Evolutionary conservation across 2,329 filamentous ascomycete genomes (phyloP).

Genomic region (Rachicladosporium sp.): DNA sequence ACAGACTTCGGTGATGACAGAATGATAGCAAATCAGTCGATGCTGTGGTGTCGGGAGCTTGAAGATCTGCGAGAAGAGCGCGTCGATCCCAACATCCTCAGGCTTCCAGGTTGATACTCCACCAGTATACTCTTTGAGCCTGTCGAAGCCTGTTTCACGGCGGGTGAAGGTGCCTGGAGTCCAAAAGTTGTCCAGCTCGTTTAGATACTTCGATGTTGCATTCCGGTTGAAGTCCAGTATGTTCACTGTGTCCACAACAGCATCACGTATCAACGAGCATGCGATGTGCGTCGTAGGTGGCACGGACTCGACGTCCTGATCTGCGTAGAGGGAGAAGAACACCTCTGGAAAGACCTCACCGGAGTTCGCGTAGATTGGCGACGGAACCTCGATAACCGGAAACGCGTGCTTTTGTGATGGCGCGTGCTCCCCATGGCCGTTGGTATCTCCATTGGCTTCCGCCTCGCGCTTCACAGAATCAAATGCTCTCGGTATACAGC

Average conservation of each 20-base stretch:
- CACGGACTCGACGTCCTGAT: slow-evolving; percentile 75
- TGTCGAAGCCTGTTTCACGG: slow-evolving; percentile 83
- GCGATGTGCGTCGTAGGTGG: slow-evolving; percentile 65
- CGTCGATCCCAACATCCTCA: slow-evolving; percentile 93
- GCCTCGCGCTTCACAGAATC: slow-evolving; percentile 19
- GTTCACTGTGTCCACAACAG: slow-evolving; percentile 84
- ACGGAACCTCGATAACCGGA: slow-evolving; percentile 63
- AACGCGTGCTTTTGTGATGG: slow-evolving; percentile 54
- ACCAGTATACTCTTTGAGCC: slow-evolving; percentile 55
- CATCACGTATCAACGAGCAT: slow-evolving; percentile 72
- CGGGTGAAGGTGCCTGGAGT: slow-evolving; percentile 82
- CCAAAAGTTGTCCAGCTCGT: slow-evolving; percentile 93
- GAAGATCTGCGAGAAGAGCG: slow-evolving; percentile 90
- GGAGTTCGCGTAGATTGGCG: slow-evolving; percentile 60
- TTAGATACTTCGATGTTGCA: slow-evolving; percentile 72
- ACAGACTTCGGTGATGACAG: slow-evolving; percentile 86
- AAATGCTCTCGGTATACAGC: slow-evolving; percentile 48
- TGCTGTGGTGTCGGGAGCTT: slow-evolving; percentile 78
- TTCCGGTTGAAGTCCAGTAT: slow-evolving; percentile 87
- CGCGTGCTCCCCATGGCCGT: slow-evolving; percentile 45
- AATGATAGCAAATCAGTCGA: slow-evolving; percentile 94
- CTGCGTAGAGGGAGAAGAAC: slow-evolving; percentile 81
- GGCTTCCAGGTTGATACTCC: slow-evolving; percentile 84
- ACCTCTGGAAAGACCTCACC: slow-evolving; percentile 80
- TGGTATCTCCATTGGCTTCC: slow-evolving; percentile 42